Percentiles rank a stretch among this genome's conserved stretches.
phyloP scores from a whole-genome alignment of 2,329 filamentous ascomycete species.

The Monilinia vaccinii-corymbosi region DNA sequence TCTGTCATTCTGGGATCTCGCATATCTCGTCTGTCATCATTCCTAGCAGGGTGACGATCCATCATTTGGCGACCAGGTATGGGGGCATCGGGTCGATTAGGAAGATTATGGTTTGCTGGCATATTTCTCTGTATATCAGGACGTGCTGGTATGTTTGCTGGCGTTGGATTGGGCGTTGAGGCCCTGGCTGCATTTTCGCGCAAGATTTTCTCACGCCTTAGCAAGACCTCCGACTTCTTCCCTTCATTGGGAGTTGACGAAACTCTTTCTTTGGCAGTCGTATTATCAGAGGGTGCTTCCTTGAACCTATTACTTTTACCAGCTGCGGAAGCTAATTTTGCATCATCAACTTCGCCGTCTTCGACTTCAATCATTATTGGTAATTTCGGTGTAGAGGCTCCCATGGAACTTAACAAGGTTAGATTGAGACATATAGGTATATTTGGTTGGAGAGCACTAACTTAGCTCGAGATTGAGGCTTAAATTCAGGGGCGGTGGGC shows the following conservation, averaged over 20 bases:
- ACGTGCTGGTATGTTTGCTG: constrained; percentile 18
- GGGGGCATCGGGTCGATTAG: constrained; percentile 28
- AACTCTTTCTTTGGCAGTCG: constrained; percentile 18
- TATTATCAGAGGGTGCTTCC: constrained; percentile 5
- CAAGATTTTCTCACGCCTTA: constrained; percentile 24
- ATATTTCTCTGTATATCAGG: constrained; percentile 18
- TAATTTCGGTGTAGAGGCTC: constrained; percentile 27
- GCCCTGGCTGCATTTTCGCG: constrained; percentile 24
- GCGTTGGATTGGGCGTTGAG: constrained; percentile 13
- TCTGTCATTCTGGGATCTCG: constrained; percentile 21
- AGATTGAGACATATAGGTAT: constrained; percentile 25
- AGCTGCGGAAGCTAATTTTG: constrained; percentile 29
- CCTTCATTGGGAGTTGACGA: constrained; percentile 14
- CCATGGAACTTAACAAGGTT: constrained; percentile 24
- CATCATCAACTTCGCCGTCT: constrained; percentile 65
- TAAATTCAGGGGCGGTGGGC: constrained; percentile 55
- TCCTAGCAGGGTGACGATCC: constrained; percentile 25
- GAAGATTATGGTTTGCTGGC: constrained; percentile 20
- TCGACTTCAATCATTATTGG: constrained; percentile 45
- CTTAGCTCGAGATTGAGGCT: constrained; percentile 37
- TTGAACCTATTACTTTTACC: constrained; percentile 1
- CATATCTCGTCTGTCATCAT: constrained; percentile 27
- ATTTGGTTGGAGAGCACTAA: constrained; percentile 14
- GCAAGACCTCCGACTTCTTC: constrained; percentile 23
- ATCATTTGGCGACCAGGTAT: constrained; percentile 24